phyloP scores from a whole-genome alignment of 108 stramenopile genomes.

The Fistulifera solaris region DNA sequence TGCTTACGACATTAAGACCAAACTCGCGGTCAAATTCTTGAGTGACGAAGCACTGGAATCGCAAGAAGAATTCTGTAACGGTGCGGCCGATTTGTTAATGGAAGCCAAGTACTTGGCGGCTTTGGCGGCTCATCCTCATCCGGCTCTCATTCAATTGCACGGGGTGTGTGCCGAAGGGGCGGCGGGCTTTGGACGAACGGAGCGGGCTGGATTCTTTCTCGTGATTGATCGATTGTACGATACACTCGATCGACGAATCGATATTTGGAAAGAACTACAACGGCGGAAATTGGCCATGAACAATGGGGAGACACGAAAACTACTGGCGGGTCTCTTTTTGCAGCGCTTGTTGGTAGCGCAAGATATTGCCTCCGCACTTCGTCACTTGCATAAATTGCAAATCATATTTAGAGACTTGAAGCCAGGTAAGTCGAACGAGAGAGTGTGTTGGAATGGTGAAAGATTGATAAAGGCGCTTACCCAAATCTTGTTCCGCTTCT shows the following conservation, averaged over 20 bases:
- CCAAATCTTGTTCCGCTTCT: no score
- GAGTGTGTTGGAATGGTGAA: constrained; percentile 50
- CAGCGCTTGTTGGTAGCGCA: constrained; percentile 35
- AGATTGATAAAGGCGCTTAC: no score
- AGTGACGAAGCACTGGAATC: constrained; percentile 38
- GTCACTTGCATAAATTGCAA: constrained; percentile 32
- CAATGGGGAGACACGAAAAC: background rate
- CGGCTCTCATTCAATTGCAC: constrained; percentile 55
- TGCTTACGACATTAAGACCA: constrained; percentile 6
- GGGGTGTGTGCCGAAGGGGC: constrained; percentile 59
- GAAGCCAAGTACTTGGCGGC: constrained; percentile 70
- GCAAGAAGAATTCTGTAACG: constrained; percentile 56
- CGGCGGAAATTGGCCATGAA: constrained; percentile 20
- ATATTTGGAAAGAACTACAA: constrained; percentile 47
- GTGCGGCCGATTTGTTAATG: constrained; percentile 58
- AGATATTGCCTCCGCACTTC: constrained; percentile 36
- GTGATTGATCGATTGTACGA: constrained; percentile 61
- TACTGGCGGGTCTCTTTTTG: constrained; percentile 19
- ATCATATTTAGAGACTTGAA: constrained; percentile 31
- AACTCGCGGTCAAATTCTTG: constrained; percentile 54
- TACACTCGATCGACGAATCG: constrained; percentile 56
- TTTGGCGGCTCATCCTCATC: constrained; percentile 49
- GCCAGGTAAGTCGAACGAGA: constrained; percentile 29
- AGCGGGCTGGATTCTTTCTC: constrained; percentile 56
- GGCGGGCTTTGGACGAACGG: constrained; percentile 26